Evolutionary conservation across 148 eudicot genomes (phyloP), one percentile per base, ranked within the genome.

Genomic region (Diospyros lotus): DNA sequence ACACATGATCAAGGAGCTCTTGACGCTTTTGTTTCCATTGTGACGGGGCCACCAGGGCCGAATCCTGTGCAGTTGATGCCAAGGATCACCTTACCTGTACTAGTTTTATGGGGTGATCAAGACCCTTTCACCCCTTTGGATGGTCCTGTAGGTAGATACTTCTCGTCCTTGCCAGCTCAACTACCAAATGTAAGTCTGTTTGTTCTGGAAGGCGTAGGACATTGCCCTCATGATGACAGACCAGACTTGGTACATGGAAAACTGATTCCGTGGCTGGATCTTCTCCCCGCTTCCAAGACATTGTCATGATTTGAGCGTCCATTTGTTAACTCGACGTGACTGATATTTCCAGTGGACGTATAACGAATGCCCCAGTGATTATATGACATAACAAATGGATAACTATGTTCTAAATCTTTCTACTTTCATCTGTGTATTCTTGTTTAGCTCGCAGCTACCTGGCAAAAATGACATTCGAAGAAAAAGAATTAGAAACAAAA

Each of bases 21-120:
- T 6, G 97, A 92, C 79, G 98, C 98, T 17, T 94, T 94, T 43
- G 90, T 94, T 11, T 87, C 97, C 4, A 87, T 88, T 3, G 90
- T 94, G 74, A 92, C 98, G 0, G 97, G 98, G 4, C 98, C 97
- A 46, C 98, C 98, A 38, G 98, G 98, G 43, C 97, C 96, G 4
- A 92, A 78, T 69, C 98, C 98, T 41, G 79, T 94, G 44, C 84
- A 89, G 81, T 79, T 94, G 77, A 90, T 94, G 83, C 91, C 92
- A 0, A 82, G 72, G 14, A 80, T 94, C 58, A 73, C 77, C 3
- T 64, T 87, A 42, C 98, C 98, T 18, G 74, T 92, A 45, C 79
- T 94, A 58, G 56, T 94, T 43, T 78, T 94, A 75, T 94, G 98
- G 98, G 98, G 98, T 12, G 89, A 94, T 77, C 58, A 81, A 79